Percentiles rank a stretch among this genome's conserved stretches.
Conservation (phyloP, 2,329 filamentous ascomycete genomes). For the Colletotrichum endophyticum region DNA sequence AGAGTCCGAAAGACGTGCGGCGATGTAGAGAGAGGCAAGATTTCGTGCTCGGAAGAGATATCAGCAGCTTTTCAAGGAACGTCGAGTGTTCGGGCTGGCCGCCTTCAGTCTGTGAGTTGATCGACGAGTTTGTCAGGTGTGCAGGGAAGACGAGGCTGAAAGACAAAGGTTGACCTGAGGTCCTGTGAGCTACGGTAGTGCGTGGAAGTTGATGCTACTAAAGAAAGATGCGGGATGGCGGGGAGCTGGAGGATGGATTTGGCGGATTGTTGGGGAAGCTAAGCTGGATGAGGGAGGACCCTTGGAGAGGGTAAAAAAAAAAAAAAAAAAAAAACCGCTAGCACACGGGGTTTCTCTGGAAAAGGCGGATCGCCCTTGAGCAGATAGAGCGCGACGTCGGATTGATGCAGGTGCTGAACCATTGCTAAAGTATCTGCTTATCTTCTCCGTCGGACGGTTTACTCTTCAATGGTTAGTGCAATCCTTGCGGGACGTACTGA, state of each 20-base stretch:
- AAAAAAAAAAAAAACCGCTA: background rate
- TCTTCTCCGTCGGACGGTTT: background rate
- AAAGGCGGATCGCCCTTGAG: background rate
- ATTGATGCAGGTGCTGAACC: background rate
- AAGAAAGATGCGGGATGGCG: background rate
- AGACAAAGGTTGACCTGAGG: background rate
- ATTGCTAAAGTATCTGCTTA: background rate
- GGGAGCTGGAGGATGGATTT: background rate
- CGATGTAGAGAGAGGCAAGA: background rate
- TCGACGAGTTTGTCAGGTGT: background rate
- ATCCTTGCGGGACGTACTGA: background rate
- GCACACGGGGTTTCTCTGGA: background rate
- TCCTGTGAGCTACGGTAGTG: background rate
- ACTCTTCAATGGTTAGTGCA: background rate
- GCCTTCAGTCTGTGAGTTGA: background rate
- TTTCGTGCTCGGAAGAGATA: background rate
- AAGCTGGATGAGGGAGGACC: slow-evolving; percentile 15
- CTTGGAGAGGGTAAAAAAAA: background rate
- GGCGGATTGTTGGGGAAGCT: slow-evolving; percentile 16
- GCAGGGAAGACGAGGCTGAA: background rate
- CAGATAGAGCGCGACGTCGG: background rate
- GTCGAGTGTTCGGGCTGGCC: background rate
- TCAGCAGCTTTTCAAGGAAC: background rate
- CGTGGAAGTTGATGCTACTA: background rate
- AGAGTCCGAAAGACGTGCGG: background rate